Evolutionary conservation across 257 asterid species (phyloP).

Genomic region (Solanum lignicaule): DNA sequence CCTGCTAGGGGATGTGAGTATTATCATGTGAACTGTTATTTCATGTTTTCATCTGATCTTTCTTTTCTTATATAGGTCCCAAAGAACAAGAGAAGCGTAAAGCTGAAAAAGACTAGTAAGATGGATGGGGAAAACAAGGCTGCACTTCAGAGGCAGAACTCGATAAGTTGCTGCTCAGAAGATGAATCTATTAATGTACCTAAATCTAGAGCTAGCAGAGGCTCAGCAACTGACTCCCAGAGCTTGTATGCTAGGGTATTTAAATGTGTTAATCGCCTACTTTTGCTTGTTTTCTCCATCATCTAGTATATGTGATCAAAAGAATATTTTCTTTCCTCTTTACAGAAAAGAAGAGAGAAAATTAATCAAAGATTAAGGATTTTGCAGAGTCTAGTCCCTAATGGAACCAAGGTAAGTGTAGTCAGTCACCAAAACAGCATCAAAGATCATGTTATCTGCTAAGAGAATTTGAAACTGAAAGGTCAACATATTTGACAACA

Average conservation of each 20-base stretch:
- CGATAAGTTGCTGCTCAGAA: slow-evolving; percentile 35
- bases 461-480: neutral
- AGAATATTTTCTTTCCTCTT: neutral
- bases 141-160: slow-evolving; percentile 14
- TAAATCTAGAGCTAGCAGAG: slow-evolving; percentile 52
- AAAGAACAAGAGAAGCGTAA: slow-evolving; percentile 15
- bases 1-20: slow-evolving; percentile 16
- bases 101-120: slow-evolving; percentile 10
- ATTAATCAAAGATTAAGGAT: slow-evolving; percentile 72
- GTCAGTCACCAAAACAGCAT: neutral
- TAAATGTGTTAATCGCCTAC: neutral
- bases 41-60: neutral
- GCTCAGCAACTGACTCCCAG: slow-evolving; percentile 77
- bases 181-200: slow-evolving; percentile 32
- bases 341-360: slow-evolving; percentile 75
- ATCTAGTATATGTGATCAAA: neutral
- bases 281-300: neutral
- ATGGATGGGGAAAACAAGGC: slow-evolving; percentile 4
- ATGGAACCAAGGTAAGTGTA: slow-evolving; percentile 63
- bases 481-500: neutral
- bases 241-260: slow-evolving; percentile 85
- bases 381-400: slow-evolving; percentile 81
- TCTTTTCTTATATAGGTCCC: slow-evolving; percentile 16
- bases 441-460: neutral
- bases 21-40: neutral